These are phyloP conservation scores for Kalaharituber pfeilii DNA, from an alignment of 2,329 filamentous ascomycete species.

Conservation along the genomic window DNA sequence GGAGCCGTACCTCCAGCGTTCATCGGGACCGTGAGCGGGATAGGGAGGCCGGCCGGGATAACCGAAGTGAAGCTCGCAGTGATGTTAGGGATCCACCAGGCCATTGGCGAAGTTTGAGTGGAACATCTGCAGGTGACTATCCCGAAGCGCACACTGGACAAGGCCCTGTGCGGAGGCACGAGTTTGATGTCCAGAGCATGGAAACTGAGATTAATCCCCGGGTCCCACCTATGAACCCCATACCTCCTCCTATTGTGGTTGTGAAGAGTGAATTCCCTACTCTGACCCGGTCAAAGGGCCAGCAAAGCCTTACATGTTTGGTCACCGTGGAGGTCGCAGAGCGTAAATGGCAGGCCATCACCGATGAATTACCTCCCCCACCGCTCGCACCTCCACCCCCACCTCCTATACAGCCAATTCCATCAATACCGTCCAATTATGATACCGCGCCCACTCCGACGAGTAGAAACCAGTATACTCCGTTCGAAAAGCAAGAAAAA, in stretches of 20 bases:
- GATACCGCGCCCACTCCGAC: constrained; percentile 19
- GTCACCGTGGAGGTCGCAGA: constrained; percentile 88
- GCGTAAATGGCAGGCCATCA: constrained; percentile 64
- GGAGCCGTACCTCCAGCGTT: constrained; percentile 18
- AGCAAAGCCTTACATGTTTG: constrained; percentile 85
- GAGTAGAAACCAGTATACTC: constrained; percentile 15
- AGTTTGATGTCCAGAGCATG: constrained; percentile 94
- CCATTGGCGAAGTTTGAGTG: constrained; percentile 31
- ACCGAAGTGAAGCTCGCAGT: constrained; percentile 5
- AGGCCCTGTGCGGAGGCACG: constrained; percentile 50
- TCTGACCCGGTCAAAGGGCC: constrained; percentile 74
- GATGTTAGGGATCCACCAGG: constrained; percentile 6
- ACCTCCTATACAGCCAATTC: constrained; percentile 29
- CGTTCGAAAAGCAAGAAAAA: constrained; percentile 27
- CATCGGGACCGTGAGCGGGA: constrained; percentile 8
- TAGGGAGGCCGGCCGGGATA: background rate
- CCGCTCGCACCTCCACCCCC: constrained; percentile 29
- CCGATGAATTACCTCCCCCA: constrained; percentile 53
- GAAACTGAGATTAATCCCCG: constrained; percentile 67
- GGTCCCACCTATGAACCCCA: constrained; percentile 54
- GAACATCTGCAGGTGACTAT: constrained; percentile 56
- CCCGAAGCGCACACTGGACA: constrained; percentile 17
- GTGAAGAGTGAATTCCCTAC: constrained; percentile 95
- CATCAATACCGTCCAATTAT: constrained; percentile 4
- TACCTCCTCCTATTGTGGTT: constrained; percentile 78